Evolutionary conservation across 2,329 filamentous ascomycete genomes (phyloP), one percentile per base, ranked within the genome.

Genomic region (Ceratocystis colombiana): DNA sequence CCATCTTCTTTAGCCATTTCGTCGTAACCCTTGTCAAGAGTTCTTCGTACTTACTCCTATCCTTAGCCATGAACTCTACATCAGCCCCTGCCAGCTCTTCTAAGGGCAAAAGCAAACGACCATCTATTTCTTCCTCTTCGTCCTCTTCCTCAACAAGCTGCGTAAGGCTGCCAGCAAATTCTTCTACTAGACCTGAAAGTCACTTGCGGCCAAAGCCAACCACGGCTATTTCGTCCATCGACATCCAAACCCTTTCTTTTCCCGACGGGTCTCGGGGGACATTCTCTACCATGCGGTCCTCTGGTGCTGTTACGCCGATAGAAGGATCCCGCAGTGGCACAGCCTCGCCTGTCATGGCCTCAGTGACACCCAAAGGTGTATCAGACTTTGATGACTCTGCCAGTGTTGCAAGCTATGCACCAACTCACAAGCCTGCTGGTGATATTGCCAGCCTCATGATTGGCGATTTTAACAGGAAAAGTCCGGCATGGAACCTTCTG

Each of bases 361-460:
- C 65, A n/a, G 22, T 61, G 7, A 48, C 61, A 37, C n/a, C 65
- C 17, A 46, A 25, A 15, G 66, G 53, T 17, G 17, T 44, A 4
- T 20, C 45, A 8, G 81, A 87, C 70, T 77, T 74, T 63, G 84
- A 87, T 63, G 87, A 89, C 70, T 79, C 79, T 53, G 83, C 82
- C 70, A 90, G 87, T 72, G 74, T 89, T 66, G 80, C 80, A 74
- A 90, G 87, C 76, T 82, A 83, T 71, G 82, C 84, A 41, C 85
- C 86, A 0, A 87, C 82, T 5, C 77, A 80, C 76, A 85, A 81
- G 48, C 82, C 79, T 20, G 80, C 80, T 0, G 85, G 85, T 2
- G 91, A 96, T 70, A 82, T 89, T 30, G 91, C 91, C 68, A 96
- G 92, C 72, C 79, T 96, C 22, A 82, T 96, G 59, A 85, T 85